phyloP scores from a whole-genome alignment of 768 basidiomycete genomes.

The Pleurotus tuber-regium region DNA sequence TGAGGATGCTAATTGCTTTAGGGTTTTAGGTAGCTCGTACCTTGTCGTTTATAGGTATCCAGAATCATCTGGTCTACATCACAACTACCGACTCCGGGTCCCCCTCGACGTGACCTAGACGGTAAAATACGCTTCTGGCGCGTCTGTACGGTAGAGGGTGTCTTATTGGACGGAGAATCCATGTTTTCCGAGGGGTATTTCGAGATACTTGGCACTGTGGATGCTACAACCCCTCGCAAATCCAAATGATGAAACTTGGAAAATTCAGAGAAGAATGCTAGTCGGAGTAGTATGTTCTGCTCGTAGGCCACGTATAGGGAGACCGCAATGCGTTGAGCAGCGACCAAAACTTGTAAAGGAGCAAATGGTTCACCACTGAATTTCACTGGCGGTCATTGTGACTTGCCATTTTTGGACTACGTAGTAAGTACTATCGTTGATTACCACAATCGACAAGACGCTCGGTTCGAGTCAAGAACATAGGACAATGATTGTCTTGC shows the following conservation, averaged over 20 bases:
- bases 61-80: conserved; percentile 83
- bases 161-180: conserved; percentile 37
- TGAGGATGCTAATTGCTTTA: background rate
- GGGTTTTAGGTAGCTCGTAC: conserved; percentile 42
- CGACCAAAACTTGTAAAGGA: background rate
- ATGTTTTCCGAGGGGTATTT: conserved; percentile 21
- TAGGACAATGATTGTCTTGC: too few relatives aligned
- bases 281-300: too few relatives aligned
- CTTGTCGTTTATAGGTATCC: conserved; percentile 73
- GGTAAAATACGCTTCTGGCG: conserved; percentile 81
- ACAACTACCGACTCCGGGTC: conserved; percentile 75
- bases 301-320: conserved; percentile 8
- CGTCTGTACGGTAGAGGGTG: conserved; percentile 31
- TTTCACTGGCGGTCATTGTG: background rate
- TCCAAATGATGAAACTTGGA: too few relatives aligned
- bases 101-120: conserved; percentile 75
- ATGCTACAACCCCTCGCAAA: too few relatives aligned
- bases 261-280: too few relatives aligned
- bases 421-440: too few relatives aligned
- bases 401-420: too few relatives aligned
- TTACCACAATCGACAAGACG: too few relatives aligned
- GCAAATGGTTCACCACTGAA: background rate
- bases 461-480: too few relatives aligned
- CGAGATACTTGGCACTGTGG: background rate
- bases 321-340: conserved; percentile 3